Evolutionary conservation across 140 eudicot species (phyloP), one percentile per base, ranked within the genome.

Genomic region (Erigeron philadelphicus): DNA sequence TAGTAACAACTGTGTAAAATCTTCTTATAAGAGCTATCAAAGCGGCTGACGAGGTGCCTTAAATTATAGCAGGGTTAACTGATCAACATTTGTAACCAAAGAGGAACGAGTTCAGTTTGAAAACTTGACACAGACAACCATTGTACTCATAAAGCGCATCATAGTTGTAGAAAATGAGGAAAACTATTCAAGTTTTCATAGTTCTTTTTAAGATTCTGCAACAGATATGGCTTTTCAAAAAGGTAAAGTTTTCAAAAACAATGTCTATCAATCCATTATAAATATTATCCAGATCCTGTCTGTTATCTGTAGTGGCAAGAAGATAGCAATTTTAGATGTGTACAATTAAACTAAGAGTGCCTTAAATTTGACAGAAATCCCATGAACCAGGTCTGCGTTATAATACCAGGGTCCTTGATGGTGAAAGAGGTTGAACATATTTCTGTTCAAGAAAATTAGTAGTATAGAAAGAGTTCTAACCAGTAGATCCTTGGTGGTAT

Each of bases 401-500:
- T 1, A 45, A 4, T 45, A 8, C 2, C 73, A 47, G 47, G 52
- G 35, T 45, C 15, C 45, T 12, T 65, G 25, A 47, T 49, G 53
- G 70, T 47, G 35, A 43, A 68, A 75, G 61, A 60, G 53, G 18
- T 61, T 42, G 46, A 55, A 52, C 42, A 41, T n/a, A 43, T 8
- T 53, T 25, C 8, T 15, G 7, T 5, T 50, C 11, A 73, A 25
- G 31, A 47, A 13, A 10, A 8, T 18, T 31, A 64, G 57, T 5
- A 72, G 74, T 61, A 38, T 2, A 62, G 7, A 56, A 63, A 15
- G 61, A 66, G 66, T 66, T 41, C 70, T 77, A 66, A 90, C 97
- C 97, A 70, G 92, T 68, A 49, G 95, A 87, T 19, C 95, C 99
- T 81, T 89, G 97, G 77, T 87, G 95, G 80, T 94, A 89, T 59